phyloP scores from a whole-genome alignment of 78 protist species.

The Dictyostelium brefeldianum region DNA sequence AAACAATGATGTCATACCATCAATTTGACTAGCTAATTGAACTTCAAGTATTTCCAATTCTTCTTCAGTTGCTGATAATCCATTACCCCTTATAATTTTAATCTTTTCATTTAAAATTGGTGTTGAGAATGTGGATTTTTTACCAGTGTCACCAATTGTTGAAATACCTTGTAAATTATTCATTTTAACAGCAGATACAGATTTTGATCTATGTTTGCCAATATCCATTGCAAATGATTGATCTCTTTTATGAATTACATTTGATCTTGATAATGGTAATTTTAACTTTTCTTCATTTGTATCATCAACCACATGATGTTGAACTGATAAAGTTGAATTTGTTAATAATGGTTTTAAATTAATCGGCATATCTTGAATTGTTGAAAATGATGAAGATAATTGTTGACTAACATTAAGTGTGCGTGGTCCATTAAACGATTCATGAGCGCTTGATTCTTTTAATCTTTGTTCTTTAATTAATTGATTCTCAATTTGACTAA shows the following conservation, averaged over 20 bases:
- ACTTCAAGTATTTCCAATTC: constrained; percentile 17
- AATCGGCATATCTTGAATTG: background rate
- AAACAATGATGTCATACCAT: background rate
- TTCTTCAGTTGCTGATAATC: background rate
- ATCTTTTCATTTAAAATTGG: background rate
- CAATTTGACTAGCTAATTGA: constrained; percentile 5
- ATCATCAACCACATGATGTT: background rate
- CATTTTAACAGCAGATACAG: background rate
- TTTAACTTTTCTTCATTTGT: background rate
- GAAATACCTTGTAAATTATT: background rate
- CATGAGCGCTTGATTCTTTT: background rate
- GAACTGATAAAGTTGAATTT: background rate
- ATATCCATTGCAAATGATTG: background rate
- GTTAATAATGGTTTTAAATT: background rate
- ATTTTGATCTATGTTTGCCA: constrained; percentile 13
- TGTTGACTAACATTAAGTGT: background rate
- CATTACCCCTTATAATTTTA: background rate
- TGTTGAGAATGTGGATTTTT: background rate
- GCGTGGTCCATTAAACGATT: background rate
- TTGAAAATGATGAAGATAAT: background rate
- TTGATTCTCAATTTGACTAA: background rate
- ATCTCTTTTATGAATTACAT: background rate
- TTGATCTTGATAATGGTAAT: constrained; percentile 16
- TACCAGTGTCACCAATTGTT: background rate
- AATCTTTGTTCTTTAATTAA: constrained; percentile 5